Conservation (phyloP, 148 eudicot species). For the Chenopodium formosanum region DNA sequence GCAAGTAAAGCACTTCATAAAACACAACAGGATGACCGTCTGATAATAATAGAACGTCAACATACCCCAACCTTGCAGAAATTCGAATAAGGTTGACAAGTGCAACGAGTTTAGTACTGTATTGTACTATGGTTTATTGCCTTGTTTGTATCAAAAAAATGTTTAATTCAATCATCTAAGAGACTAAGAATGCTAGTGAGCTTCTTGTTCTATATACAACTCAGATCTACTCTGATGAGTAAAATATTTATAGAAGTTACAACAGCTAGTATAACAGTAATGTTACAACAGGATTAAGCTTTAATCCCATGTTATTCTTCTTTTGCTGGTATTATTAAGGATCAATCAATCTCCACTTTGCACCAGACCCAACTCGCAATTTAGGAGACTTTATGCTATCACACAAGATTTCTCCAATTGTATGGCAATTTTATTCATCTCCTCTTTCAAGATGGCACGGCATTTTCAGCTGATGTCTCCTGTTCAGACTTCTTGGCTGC, state of each 20-base stretch:
- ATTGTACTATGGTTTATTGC: neutral
- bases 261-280: neutral
- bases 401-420: neutral
- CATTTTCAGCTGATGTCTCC: slow-evolving; percentile 16
- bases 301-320: neutral
- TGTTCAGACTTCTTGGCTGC: slow-evolving; percentile 32
- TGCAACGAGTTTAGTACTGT: neutral
- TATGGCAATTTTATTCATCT: neutral
- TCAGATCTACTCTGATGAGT: neutral
- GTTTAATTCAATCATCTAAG: neutral
- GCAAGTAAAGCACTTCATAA: too few relatives aligned
- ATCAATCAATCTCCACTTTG: neutral
- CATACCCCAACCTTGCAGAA: too few relatives aligned
- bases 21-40: too few relatives aligned
- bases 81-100: neutral
- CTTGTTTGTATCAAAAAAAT: neutral
- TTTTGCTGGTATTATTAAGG: slow-evolving; percentile 8
- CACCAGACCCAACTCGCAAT: neutral
- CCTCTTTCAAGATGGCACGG: neutral
- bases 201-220: neutral
- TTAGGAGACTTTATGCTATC: neutral
- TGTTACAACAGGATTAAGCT: neutral
- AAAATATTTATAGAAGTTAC: neutral
- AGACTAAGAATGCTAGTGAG: neutral
- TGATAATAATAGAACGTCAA: too few relatives aligned